Conservation (phyloP, 78 protist genomes). For the Mastigamoeba balamuthi region DNA sequence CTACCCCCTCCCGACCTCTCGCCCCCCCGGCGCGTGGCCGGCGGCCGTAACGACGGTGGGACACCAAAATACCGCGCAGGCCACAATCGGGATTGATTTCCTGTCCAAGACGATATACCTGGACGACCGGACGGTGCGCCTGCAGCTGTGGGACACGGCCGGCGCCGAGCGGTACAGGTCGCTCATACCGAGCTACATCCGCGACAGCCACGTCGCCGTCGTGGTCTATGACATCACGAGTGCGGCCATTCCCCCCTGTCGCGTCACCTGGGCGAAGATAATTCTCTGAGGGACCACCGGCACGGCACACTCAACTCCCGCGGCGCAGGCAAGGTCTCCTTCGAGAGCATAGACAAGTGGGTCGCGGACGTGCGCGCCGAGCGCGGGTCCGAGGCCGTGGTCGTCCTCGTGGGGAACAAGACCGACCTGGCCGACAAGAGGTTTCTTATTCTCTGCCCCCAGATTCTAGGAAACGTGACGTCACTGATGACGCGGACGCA, state of each 20-base stretch:
- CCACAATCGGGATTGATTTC: slow-evolving; percentile 97
- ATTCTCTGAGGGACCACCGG: background rate
- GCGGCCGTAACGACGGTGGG: background rate
- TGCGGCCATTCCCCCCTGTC: background rate
- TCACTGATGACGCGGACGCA: background rate
- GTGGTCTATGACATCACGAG: slow-evolving; percentile 95
- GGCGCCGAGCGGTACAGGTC: slow-evolving; percentile 52
- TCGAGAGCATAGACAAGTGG: slow-evolving; percentile 77
- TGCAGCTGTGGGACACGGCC: slow-evolving; percentile 97
- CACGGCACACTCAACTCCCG: background rate
- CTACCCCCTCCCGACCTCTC: background rate
- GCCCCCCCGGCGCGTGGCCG: no score
- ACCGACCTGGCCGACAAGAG: slow-evolving; percentile 83
- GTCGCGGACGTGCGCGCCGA: slow-evolving; percentile 88
- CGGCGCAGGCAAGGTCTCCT: slow-evolving; percentile 58
- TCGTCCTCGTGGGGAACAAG: slow-evolving; percentile 93
- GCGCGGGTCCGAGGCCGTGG: slow-evolving; percentile 84
- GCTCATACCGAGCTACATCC: slow-evolving; percentile 93
- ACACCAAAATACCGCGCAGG: slow-evolving; percentile 32
- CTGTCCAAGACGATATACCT: slow-evolving; percentile 87
- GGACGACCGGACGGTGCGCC: slow-evolving; percentile 87
- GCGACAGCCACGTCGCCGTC: slow-evolving; percentile 94
- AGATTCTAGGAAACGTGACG: background rate
- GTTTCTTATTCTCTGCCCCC: slow-evolving; percentile 3
- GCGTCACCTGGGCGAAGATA: background rate